Conservation (phyloP, 768 basidiomycete species). For the Boletus coccyginus region DNA sequence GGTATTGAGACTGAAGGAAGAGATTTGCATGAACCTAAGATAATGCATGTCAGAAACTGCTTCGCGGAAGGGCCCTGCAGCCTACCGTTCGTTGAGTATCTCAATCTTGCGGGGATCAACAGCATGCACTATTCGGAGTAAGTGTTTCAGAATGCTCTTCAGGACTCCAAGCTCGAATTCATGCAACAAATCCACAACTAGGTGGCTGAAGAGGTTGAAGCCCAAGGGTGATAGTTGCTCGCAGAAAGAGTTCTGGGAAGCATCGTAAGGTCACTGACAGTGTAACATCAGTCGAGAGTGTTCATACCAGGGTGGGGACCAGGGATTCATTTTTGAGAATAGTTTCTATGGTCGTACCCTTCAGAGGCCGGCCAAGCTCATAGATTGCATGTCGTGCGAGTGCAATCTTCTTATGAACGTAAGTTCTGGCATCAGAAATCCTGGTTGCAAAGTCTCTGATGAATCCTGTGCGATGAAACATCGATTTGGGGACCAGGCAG, state of each 20-base stretch:
- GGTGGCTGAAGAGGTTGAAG: background rate
- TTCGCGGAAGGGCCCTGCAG: background rate
- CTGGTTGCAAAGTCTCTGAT: background rate
- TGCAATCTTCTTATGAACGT: background rate
- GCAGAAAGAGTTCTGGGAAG: background rate
- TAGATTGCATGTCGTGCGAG: background rate
- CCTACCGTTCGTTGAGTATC: background rate
- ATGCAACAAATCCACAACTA: background rate
- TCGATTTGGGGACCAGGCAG: background rate
- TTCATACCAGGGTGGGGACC: background rate
- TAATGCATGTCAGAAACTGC: background rate
- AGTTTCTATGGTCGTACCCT: background rate
- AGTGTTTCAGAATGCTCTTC: background rate
- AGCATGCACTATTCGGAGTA: background rate
- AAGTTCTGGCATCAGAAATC: background rate
- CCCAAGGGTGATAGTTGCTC: background rate
- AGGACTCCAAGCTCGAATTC: background rate
- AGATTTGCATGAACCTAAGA: background rate
- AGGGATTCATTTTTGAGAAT: background rate
- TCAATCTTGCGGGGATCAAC: background rate
- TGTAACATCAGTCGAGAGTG: background rate
- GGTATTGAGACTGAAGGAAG: background rate
- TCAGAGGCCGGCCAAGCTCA: background rate
- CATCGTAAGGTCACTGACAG: background rate
- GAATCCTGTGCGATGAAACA: background rate